These are phyloP conservation scores for Petunia secreta DNA, from an alignment of 257 asterid genomes.

Conservation along the genomic window DNA sequence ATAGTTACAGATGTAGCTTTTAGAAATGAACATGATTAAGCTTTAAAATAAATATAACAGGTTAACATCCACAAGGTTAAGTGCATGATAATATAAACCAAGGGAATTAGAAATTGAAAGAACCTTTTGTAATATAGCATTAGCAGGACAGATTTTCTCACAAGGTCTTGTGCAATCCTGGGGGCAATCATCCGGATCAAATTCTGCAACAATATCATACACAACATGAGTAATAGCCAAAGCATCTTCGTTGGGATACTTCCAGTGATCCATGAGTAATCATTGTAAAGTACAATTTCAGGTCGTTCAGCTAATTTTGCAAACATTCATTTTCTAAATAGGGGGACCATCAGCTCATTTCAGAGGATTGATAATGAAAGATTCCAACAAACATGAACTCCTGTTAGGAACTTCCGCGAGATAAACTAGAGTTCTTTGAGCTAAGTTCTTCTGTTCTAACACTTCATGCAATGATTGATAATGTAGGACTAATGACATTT, in stretches of 20 bases:
- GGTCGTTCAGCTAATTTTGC: neutral
- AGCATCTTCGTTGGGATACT: neutral
- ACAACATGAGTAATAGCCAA: neutral
- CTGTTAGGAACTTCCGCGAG: neutral
- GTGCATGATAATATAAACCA: conserved; percentile 14
- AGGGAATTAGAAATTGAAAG: conserved; percentile 5
- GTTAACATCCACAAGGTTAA: neutral
- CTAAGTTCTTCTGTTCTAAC: neutral
- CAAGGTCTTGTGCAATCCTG: conserved; percentile 84
- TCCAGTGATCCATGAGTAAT: neutral
- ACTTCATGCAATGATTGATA: neutral
- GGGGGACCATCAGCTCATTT: neutral
- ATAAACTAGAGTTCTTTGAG: neutral
- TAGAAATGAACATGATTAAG: neutral
- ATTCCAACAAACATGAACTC: neutral
- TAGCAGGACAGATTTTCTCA: conserved; percentile 87
- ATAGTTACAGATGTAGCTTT: conserved; percentile 20
- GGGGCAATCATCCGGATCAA: conserved; percentile 83
- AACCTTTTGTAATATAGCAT: conserved; percentile 77
- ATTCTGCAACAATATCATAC: conserved; percentile 48
- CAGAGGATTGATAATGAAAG: neutral
- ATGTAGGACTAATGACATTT: neutral
- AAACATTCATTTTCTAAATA: neutral
- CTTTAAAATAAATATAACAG: neutral
- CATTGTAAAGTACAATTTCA: neutral